Evolutionary conservation across 257 asterid species (phyloP).

Genomic region (Penstemon newberryi): DNA sequence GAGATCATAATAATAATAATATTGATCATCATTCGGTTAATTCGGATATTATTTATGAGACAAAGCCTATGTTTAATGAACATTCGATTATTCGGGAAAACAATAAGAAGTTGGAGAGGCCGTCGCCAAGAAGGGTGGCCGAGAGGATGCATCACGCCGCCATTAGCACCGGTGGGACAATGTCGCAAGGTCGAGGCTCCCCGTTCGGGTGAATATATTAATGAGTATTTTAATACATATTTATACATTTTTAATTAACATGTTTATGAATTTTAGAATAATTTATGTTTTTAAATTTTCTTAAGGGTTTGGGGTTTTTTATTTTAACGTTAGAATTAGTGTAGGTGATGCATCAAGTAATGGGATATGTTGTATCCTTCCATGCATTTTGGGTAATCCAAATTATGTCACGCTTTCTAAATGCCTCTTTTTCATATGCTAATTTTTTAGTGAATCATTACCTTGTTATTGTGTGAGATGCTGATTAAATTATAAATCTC

Average conservation of each 20-base stretch:
- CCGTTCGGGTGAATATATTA: conserved; percentile 15
- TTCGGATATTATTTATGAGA: conserved; percentile 19
- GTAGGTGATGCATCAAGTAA: background rate
- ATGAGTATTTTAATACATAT: background rate
- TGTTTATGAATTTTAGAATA: conserved; percentile 13
- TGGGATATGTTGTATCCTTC: background rate
- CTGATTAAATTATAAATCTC: too few relatives aligned
- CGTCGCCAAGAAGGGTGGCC: conserved; percentile 12
- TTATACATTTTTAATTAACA: conserved; percentile 16
- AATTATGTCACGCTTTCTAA: background rate
- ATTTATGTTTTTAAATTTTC: background rate
- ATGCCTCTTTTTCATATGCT: background rate
- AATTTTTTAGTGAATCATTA: too few relatives aligned
- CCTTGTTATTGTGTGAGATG: too few relatives aligned
- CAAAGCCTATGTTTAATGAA: conserved; percentile 9
- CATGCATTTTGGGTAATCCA: conserved; percentile 5
- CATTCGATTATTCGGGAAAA: background rate
- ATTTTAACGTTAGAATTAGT: conserved; percentile 13
- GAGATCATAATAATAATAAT: background rate
- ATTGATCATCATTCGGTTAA: conserved; percentile 2
- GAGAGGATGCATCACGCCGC: conserved; percentile 14
- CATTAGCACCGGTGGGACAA: conserved; percentile 12
- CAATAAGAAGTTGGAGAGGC: conserved; percentile 15
- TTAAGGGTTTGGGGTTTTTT: conserved; percentile 13
- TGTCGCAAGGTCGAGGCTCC: conserved; percentile 7